These are phyloP conservation scores for Adansonia rubrostipa DNA, from an alignment of 441 rosid species.

Conservation along the genomic window DNA sequence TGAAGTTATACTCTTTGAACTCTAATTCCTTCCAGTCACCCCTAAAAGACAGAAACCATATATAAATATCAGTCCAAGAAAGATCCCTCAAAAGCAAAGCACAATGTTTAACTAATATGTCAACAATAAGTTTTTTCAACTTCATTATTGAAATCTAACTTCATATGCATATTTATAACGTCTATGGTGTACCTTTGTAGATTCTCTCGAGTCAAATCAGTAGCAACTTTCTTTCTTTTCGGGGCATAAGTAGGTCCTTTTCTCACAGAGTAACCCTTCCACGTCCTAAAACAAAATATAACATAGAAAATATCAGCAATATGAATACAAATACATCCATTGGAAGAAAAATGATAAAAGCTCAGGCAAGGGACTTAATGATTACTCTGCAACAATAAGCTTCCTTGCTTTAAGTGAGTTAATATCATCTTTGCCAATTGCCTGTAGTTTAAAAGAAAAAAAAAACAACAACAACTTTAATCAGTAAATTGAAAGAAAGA, in stretches of 20 bases:
- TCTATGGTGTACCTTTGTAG: constrained; percentile 60
- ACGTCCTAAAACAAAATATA: constrained; percentile 47
- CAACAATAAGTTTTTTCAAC: background rate
- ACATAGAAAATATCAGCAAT: constrained; percentile 3
- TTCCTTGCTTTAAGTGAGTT: constrained; percentile 68
- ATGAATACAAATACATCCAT: constrained; percentile 14
- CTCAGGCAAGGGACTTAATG: constrained; percentile 23
- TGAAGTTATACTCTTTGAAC: constrained; percentile 90
- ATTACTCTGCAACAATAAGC: constrained; percentile 65
- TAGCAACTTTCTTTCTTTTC: constrained; percentile 68
- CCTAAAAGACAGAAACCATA: constrained; percentile 45
- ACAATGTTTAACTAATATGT: background rate
- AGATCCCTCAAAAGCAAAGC: background rate
- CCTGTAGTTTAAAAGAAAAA: constrained; percentile 37
- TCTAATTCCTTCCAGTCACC: constrained; percentile 87
- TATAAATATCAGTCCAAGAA: background rate
- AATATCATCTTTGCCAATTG: constrained; percentile 49
- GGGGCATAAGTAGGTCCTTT: constrained; percentile 92
- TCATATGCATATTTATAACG: background rate
- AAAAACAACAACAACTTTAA: background rate
- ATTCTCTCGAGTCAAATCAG: constrained; percentile 95
- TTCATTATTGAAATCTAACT: background rate
- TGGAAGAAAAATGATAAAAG: constrained; percentile 7
- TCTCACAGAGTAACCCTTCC: constrained; percentile 81
- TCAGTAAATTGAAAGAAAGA: background rate